Percentiles rank a stretch among this genome's conserved stretches.
These are phyloP conservation scores for Phytopythium sindhum DNA, from an alignment of 352 stramenopile genomes.

Conservation along the genomic window DNA sequence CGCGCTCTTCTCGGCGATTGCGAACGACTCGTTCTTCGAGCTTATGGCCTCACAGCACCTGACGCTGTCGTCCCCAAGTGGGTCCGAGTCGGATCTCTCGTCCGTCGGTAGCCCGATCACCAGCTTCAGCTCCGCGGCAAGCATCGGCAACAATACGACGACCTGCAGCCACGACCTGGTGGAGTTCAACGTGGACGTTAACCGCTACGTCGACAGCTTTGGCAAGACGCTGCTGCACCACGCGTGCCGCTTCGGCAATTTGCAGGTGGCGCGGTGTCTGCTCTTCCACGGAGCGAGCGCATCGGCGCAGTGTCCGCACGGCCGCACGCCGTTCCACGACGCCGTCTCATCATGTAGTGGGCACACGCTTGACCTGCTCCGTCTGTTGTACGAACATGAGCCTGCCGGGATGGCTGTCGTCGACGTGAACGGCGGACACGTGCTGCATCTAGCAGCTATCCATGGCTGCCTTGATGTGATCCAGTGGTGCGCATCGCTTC, in stretches of 20 bases:
- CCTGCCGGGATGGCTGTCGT: constrained; percentile 36
- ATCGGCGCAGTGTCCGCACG: constrained; percentile 38
- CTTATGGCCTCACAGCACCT: constrained; percentile 19
- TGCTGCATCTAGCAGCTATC: constrained; percentile 66
- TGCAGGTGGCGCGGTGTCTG: constrained; percentile 49
- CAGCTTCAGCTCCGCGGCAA: neutral
- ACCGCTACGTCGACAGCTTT: constrained; percentile 42
- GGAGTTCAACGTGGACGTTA: constrained; percentile 26
- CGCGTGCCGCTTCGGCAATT: constrained; percentile 45
- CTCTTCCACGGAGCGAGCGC: constrained; percentile 48
- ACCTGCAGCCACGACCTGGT: constrained; percentile 1
- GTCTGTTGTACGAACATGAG: constrained; percentile 54
- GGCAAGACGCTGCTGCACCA: constrained; percentile 67
- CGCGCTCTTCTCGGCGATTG: constrained; percentile 22
- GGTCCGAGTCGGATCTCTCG: constrained; percentile 9
- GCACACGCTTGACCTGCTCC: constrained; percentile 31
- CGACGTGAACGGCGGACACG: constrained; percentile 56
- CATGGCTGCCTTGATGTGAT: constrained; percentile 58
- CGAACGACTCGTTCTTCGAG: constrained; percentile 21
- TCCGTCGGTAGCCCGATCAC: neutral
- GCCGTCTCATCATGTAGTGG: constrained; percentile 28
- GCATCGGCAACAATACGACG: neutral
- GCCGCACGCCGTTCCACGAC: constrained; percentile 60
- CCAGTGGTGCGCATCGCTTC: constrained; percentile 39
- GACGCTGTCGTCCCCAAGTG: constrained; percentile 9